Base-by-base conservation (phyloP, 805 yeast species). In the Candida maltosa region DNA sequence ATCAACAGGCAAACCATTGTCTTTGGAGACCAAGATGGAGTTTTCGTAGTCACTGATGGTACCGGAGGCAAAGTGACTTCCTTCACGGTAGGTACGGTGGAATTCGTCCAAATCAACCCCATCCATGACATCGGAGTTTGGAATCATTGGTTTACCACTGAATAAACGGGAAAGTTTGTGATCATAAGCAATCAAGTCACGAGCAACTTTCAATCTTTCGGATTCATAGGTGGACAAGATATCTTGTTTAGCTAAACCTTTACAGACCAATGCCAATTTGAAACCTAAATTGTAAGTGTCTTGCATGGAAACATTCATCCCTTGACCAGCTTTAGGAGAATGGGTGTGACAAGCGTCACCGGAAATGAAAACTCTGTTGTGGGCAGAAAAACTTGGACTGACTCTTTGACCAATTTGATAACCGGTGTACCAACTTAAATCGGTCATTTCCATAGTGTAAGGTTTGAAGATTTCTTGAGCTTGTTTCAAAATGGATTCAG, bases 321-420 rank as follows among this genome's bases (percentile, higher is more conserved):
- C 98, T 60, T 93, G 98, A 8, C 98, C 98, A 3, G 97, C 97
- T 39, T 93, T 69, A 2, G 98, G 98, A 56, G 93, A 97, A 2
- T 96, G 87, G 0, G 97, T 83, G 49, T 91, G 98, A 0, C 97
- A 97, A 2, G 98, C 97, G 60, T 91, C 98, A 21, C 98, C 98
- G 6, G 91, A 85, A 12, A 91, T 64, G 0, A 96, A 97, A 19
- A 89, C 73, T 44, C 97, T 40, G 36, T 49, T 47, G 32, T 38
- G 24, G 9, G 40, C 31, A n/a, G 16, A n/a, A 20, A 36, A 36
- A 9, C 28, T 31, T 17, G 39, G 39, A 21, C 55, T 51, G 15
- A 52, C 54, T 29, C 65, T 37, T 38, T 60, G 65, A 12, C 65
- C 62, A 34, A 60, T 52, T 34, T 53, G 58, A 30, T 56, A 56